phyloP scores from a whole-genome alignment of 768 basidiomycete genomes.

The Postia placenta region DNA sequence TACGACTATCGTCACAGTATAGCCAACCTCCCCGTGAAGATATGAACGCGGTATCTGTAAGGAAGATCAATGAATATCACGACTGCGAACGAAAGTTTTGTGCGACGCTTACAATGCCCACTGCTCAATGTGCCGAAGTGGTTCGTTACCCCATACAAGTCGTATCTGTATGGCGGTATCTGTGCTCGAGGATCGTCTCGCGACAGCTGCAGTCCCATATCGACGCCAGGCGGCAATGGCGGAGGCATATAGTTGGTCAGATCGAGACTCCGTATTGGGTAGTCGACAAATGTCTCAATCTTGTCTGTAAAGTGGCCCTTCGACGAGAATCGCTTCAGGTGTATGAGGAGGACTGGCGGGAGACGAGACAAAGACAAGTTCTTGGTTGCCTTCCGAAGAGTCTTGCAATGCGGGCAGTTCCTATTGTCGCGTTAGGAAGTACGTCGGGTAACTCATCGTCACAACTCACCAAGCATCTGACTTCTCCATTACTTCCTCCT shows the following conservation, averaged over 20 bases:
- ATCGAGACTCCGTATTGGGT: constrained; percentile 59
- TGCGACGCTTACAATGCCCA: constrained; percentile 78
- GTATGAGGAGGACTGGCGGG: constrained; percentile 88
- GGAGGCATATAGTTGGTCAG: constrained; percentile 83
- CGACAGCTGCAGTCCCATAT: constrained; percentile 35
- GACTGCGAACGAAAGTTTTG: background rate
- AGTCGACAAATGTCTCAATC: constrained; percentile 92
- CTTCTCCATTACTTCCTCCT: constrained; percentile 84
- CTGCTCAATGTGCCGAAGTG: constrained; percentile 92
- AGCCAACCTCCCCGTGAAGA: constrained; percentile 85
- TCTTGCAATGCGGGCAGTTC: constrained; percentile 95
- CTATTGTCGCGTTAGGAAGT: too few species aligned
- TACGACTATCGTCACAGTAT: constrained; percentile 90
- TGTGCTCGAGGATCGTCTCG: constrained; percentile 74
- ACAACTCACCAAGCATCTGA: constrained; percentile 83
- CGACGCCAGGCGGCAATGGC: constrained; percentile 60
- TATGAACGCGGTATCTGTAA: constrained; percentile 86
- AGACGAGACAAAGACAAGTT: constrained; percentile 85
- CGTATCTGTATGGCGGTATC: constrained; percentile 87
- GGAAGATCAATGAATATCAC: background rate
- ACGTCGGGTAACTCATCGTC: background rate
- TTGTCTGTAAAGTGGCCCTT: constrained; percentile 94
- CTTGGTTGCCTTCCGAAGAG: constrained; percentile 80
- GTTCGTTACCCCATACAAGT: constrained; percentile 93
- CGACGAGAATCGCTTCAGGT: constrained; percentile 87